Conservation (phyloP, 2,329 filamentous ascomycete genomes). For the Fusarium chuoi region DNA sequence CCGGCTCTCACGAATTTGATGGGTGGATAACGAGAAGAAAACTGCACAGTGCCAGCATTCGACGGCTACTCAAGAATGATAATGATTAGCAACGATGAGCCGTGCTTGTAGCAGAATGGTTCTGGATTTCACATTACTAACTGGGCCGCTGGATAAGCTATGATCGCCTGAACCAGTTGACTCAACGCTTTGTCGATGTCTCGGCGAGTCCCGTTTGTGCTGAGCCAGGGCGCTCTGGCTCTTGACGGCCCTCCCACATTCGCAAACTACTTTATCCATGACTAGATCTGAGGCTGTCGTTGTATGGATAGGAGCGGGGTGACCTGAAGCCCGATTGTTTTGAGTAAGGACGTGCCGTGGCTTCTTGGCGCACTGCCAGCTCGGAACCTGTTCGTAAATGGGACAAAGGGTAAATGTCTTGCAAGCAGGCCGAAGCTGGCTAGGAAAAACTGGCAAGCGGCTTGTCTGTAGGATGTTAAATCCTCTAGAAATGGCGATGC, state of each 20-base stretch:
- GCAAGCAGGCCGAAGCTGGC: too few species aligned
- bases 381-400: too few species aligned
- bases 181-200: not conserved
- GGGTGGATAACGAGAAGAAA: not conserved
- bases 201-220: not conserved
- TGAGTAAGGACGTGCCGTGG: not conserved
- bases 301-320: not conserved
- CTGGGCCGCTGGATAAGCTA: not conserved
- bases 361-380: not conserved
- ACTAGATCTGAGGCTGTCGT: not conserved
- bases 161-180: not conserved
- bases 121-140: not conserved
- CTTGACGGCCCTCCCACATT: not conserved
- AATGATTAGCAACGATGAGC: not conserved
- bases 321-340: not conserved
- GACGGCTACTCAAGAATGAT: not conserved
- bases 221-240: not conserved
- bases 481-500: too few species aligned
- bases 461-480: too few species aligned
- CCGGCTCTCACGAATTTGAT: not conserved
- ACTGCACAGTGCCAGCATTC: not conserved
- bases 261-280: not conserved
- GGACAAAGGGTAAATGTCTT: too few species aligned
- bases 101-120: not conserved
- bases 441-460: too few species aligned